phyloP scores from a whole-genome alignment of 805 yeast genomes.

The Kurtzmaniella fragi region DNA sequence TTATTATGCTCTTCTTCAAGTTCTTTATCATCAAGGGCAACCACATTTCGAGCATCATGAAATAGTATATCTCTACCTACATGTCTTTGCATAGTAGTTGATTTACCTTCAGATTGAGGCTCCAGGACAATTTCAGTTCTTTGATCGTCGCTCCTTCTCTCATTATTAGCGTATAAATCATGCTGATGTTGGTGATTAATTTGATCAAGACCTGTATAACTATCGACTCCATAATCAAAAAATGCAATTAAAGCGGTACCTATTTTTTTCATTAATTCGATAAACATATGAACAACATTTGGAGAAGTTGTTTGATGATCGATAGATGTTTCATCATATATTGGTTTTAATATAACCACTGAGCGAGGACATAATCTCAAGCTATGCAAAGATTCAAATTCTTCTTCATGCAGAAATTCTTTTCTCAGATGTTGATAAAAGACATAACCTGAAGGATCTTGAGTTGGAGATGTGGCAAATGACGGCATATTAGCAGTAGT shows the following conservation, averaged over 20 bases:
- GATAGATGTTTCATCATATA: slow-evolving; percentile 20
- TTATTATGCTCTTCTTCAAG: too few species aligned
- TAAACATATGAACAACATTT: too few species aligned
- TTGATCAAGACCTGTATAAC: too few species aligned
- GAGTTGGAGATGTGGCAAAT: slow-evolving; percentile 49
- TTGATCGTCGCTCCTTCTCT: slow-evolving; percentile 1
- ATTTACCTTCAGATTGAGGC: neutral
- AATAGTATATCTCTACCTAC: too few species aligned
- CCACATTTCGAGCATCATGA: too few species aligned
- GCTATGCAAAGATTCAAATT: slow-evolving; percentile 39
- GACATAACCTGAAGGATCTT: slow-evolving; percentile 46
- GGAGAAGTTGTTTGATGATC: too few species aligned
- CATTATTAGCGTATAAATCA: neutral
- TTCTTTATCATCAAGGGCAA: too few species aligned
- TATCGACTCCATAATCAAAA: slow-evolving; percentile 38
- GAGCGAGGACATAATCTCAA: slow-evolving; percentile 69
- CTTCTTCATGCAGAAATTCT: slow-evolving; percentile 50
- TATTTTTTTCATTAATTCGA: slow-evolving; percentile 8
- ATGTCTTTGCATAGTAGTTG: too few species aligned
- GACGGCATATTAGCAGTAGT: slow-evolving; percentile 43
- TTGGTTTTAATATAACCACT: slow-evolving; percentile 68
- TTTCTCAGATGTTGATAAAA: slow-evolving; percentile 47
- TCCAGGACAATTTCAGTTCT: slow-evolving; percentile 4
- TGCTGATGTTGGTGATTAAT: slow-evolving; percentile 2
- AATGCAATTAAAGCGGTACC: slow-evolving; percentile 33